Evolutionary conservation across 345 rosid species (phyloP), one percentile per base, ranked within the genome.

Genomic region (Pistacia integerrima): DNA sequence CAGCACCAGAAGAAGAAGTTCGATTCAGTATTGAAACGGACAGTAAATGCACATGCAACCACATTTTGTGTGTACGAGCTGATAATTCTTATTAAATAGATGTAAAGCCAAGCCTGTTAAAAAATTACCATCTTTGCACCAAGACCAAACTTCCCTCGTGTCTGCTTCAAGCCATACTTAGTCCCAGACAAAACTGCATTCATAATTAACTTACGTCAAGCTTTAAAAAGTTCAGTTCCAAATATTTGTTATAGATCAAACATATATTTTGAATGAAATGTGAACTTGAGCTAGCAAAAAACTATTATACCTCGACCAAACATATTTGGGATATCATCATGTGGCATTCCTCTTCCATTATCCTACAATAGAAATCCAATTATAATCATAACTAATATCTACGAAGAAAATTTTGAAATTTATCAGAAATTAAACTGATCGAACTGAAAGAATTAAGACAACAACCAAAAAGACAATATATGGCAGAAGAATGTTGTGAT

Each of bases 311-410:
- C 99, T 89, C 97, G 82, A 55, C 98, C 99, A 73, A 95, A 95
- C 98, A 95, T 95, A 85, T 95, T 92, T 64, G 99, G 99, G 81
- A 95, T 95, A 83, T 95, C 99, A 87, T 95, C 98, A 84, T 95
- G 96, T n/a, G 99, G 93, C 98, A 95, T 95, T 79, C 99, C 99
- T 89, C 74, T 90, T 81, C 99, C 99, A 79, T 95, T 95, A 83
- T 95, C 99, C 99, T 95, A 74, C 77, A 88, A 63, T 44, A 63
- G 73, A 78, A 83, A 74, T 58, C 41, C 18, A 83, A 52, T 36
- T 20, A 11, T 54, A 70, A 67, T 52, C 35, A 63, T 75, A 18
- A 62, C 56, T 48, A 65, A 16, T 35, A 64, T 16, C 46, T 38
- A 76, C 18, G 41, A 57, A 64, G 55, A 68, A 60, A n/a, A 7